Base-by-base conservation (phyloP, 192 early-diverging fungal genomes). In the Lobosporangium transversale region DNA sequence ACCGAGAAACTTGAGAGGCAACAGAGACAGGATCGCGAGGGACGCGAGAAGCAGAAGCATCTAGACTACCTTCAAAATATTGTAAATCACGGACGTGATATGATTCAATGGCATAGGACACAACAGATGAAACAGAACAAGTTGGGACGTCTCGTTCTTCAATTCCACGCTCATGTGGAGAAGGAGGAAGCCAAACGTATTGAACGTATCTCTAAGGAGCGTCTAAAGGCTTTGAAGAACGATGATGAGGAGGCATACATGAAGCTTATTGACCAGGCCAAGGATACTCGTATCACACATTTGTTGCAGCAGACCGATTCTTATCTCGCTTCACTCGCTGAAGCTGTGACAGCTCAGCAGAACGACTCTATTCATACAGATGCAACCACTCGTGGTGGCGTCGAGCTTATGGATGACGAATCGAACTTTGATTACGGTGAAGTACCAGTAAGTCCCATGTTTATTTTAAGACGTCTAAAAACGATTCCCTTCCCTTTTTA, bases 181-280 rank as follows among this genome's bases (percentile, higher is more conserved):
- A 95, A 96, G 79, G 98, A 99, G 70, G 98, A 99, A 71, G 90
- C 93, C 75, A 93, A 94, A 83, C 91, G 94, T 51, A 81, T 86
- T 24, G 91, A 94, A 78, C 87, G 91, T 45, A 79, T 95, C 17
- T 89, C 91, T 5, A 90, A 94, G 78, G 98, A 99, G 85, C 95
- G 98, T 94, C 84, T 99, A 29, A 88, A 91, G 66, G 98, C 98
- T 26, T 88, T 99, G 66, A 95, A 94, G 85, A 94, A 90, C 50
- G 95, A 97, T 84, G 96, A 99, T 81, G 98, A 99, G 79, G 97
- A 95, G 61, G 95, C 95, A 1, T 99, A 99, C 78, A 82, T 98
- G 73, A 93, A 94, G 71, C 87, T 99, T 45, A 87, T 99, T 55
- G 96, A 98, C 79, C 82, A 95, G 84, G 92, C 92, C 40, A 99